Evolutionary conservation across 352 stramenopile genomes (phyloP).

Genomic region (Phytophthora sansomeana): DNA sequence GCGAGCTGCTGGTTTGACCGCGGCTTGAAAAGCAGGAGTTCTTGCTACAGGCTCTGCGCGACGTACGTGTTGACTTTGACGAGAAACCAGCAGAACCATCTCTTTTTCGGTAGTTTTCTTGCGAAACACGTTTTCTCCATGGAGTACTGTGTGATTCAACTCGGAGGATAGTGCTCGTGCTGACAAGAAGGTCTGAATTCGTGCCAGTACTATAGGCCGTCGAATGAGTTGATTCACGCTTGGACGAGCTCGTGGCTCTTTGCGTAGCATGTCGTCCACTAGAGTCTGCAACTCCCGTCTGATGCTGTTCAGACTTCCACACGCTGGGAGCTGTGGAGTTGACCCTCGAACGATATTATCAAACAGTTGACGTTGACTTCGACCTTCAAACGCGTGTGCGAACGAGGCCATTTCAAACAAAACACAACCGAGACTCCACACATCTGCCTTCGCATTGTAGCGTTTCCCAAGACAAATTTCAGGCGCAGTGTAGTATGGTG

Average conservation of each 20-base stretch:
- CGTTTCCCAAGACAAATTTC: slow-evolving; percentile 93
- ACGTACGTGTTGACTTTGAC: slow-evolving; percentile 17
- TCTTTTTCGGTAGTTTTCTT: slow-evolving; percentile 32
- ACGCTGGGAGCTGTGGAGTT: slow-evolving; percentile 22
- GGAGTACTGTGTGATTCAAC: slow-evolving; percentile 74
- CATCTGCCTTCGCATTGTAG: slow-evolving; percentile 95
- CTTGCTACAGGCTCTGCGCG: slow-evolving; percentile 12
- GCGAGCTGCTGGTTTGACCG: slow-evolving; percentile 11
- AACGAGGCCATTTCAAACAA: slow-evolving; percentile 94
- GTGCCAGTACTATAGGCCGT: slow-evolving; percentile 60
- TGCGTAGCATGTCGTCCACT: slow-evolving; percentile 64
- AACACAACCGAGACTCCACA: slow-evolving; percentile 95
- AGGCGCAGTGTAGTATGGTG: slow-evolving; percentile 94
- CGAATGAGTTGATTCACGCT: slow-evolving; percentile 74
- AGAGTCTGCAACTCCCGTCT: slow-evolving; percentile 41
- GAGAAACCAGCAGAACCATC: not conserved
- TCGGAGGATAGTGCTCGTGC: slow-evolving; percentile 60
- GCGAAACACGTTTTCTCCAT: slow-evolving; percentile 75
- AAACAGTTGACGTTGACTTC: slow-evolving; percentile 80
- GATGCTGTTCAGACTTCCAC: slow-evolving; percentile 24
- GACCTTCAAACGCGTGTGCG: slow-evolving; percentile 89
- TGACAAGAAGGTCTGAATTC: slow-evolving; percentile 72
- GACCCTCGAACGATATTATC: slow-evolving; percentile 65
- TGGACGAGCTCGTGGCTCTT: slow-evolving; percentile 64
- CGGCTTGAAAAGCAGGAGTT: not conserved